phyloP scores from a whole-genome alignment of 169 alveolate species.

The Ophryocystis elektroscirrha region DNA sequence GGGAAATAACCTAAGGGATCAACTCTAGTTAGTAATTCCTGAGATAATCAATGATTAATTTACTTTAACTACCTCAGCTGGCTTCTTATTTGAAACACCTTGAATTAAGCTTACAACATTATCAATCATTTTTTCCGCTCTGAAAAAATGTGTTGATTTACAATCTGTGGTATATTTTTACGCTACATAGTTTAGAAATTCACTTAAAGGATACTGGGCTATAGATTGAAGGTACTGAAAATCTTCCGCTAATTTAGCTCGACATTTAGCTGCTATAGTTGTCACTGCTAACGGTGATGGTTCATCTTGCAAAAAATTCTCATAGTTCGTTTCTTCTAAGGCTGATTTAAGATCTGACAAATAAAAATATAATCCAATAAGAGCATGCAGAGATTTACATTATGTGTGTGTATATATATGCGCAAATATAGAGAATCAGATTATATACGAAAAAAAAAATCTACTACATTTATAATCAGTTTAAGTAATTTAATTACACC shows the following conservation, averaged over 20 bases:
- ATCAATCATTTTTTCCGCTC: slow-evolving; percentile 87
- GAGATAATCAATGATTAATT: slow-evolving; percentile 14
- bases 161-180: slow-evolving; percentile 10
- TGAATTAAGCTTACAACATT: slow-evolving; percentile 88
- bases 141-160: not conserved
- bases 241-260: slow-evolving; percentile 85
- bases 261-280: slow-evolving; percentile 58
- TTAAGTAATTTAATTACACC: not conserved
- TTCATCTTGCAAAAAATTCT: slow-evolving; percentile 72
- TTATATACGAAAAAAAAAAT: not conserved
- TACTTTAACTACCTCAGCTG: slow-evolving; percentile 31
- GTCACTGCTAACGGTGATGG: slow-evolving; percentile 66
- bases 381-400: not conserved
- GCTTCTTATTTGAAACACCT: slow-evolving; percentile 72
- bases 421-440: not conserved
- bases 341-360: slow-evolving; percentile 51
- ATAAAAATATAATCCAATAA: not conserved
- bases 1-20: slow-evolving; percentile 95
- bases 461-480: not conserved
- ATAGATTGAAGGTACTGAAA: slow-evolving; percentile 57
- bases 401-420: not conserved
- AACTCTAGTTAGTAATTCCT: slow-evolving; percentile 60
- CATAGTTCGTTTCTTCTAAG: slow-evolving; percentile 90
- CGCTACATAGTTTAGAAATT: slow-evolving; percentile 55
- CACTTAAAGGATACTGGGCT: slow-evolving; percentile 56